Evolutionary conservation across 2,329 filamentous ascomycete genomes (phyloP), one percentile per base, ranked within the genome.

Genomic region (Pyrenochaeta sp.): DNA sequence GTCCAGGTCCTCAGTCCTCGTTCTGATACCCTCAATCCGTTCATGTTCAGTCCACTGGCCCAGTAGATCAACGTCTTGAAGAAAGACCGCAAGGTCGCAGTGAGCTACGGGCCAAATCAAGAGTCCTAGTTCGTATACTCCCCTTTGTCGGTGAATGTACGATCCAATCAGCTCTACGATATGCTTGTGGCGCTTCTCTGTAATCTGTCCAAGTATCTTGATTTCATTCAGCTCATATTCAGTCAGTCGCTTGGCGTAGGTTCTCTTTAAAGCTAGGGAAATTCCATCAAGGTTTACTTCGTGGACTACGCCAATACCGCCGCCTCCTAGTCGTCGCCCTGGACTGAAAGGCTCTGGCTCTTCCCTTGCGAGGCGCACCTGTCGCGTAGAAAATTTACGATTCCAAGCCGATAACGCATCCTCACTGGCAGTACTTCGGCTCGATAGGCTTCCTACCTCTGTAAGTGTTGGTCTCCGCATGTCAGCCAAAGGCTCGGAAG

Each of bases 101-200:
- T 49, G 36, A 3, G 66, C 67, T 1, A 67, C 64, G 2, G 66
- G 66, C 27, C 56, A 58, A 2, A 70, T 49, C 2, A 68, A 42
- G 4, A 70, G 29, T 0, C 67, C 61, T 7, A 70, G 39, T 14
- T 56, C 48, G 27, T 35, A 45, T 0, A 21, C 12, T 1, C 31
- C 7, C 21, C 57, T 57, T 23, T 58, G 53, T 4, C 51, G 52
- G 1, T 36, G 33, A n/a, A 54, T 56, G 35, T 70, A 70, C 0
- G 64, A 64, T 9, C 63, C 67, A 4, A 63, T 54, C 1, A 70
- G 49, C 9, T 56, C 44, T 14, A 67, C 56, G 31, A 70, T 63
- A 33, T 70, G 66, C 1, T 18, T 14, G 27, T 69, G 63, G 10
- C 53, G 40, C 15, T 40, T 3, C 15, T 42, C n/a, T 0, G 56